Evolutionary conservation across 768 basidiomycete species (phyloP), one percentile per base, ranked within the genome.

Genomic region (Auricularia sp.): DNA sequence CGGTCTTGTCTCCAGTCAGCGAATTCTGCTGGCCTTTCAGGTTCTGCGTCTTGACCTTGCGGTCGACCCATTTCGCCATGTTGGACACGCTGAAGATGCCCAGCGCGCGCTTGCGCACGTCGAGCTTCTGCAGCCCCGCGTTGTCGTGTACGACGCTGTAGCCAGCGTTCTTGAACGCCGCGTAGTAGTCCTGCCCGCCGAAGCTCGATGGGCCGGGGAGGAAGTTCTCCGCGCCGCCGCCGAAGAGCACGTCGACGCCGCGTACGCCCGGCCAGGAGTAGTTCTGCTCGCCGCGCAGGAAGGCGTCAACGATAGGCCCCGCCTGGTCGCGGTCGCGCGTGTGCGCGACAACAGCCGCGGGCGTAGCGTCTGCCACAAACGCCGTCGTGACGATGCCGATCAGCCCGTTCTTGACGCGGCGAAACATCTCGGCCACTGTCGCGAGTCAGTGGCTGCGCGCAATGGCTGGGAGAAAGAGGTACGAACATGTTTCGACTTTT

Each of bases 311-410:
- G 70, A 77, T 71, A 35, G 70, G 62, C 61, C 68, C 70, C 69
- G 73, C 75, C 59, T 72, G 67, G n/a, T 58, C 47, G 56, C 76
- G 70, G 42, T 72, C 24, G 16, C 67, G 51, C 13, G 74, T 69
- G 64, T 75, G 73, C 0, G 74, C 64, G 39, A 63, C 69, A 14
- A 73, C 67, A 1, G 75, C 73, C 10, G 75, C 76, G 8, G 74
- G 76, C 10, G 76, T 77, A 2, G 77, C 76, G 63, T 77, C 77
- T 33, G 75, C 75, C 29, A 74, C 68, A 70, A 71, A 76, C 1
- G 76, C 77, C 54, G 74, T 76, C 47, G 73, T 71, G 45, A 78
- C 77, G 66, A 77, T 73, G 7, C 77, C 75, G 65, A 77, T 69
- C 68, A 73, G 70, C 42, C 73, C 71, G 65, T 73, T 71, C 61